Conservation (phyloP, 306 rosid genomes). For the Prunus armeniaca region DNA sequence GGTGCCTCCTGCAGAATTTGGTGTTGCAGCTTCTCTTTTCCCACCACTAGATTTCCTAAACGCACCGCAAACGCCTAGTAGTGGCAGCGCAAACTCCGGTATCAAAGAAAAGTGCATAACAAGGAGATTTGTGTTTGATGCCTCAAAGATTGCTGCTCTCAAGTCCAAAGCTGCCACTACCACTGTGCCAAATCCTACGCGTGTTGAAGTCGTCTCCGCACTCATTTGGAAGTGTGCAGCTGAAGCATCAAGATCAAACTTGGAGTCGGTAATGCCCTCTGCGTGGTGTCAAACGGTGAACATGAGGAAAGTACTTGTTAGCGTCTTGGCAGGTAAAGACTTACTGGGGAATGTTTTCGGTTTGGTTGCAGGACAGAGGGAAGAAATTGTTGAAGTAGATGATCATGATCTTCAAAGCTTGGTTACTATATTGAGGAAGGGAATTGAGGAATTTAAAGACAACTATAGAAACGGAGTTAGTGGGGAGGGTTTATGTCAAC, state of each 20-base stretch:
- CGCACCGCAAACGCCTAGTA: not conserved
- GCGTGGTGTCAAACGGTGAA: not conserved
- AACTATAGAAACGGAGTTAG: not conserved
- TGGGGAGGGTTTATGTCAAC: not conserved
- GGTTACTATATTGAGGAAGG: not conserved
- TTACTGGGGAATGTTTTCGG: not conserved
- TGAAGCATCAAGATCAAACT: not conserved
- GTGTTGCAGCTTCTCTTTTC: not conserved
- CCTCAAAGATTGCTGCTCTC: not conserved
- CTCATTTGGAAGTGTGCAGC: slow-evolving; percentile 1
- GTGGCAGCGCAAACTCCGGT: no score
- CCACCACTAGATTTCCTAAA: not conserved
- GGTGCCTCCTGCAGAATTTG: not conserved
- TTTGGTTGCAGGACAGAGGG: not conserved
- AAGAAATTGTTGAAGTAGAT: not conserved
- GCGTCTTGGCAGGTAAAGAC: not conserved
- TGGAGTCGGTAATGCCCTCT: not conserved
- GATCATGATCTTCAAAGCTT: not conserved
- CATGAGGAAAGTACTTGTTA: not conserved
- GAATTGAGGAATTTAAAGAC: not conserved
- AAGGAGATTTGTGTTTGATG: not conserved
- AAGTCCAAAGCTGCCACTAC: not conserved
- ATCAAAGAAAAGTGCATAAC: not conserved
- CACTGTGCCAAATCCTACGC: not conserved
- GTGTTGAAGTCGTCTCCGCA: slow-evolving; percentile 4